Percentiles rank a stretch among this genome's conserved stretches.
Conservation (phyloP, 116 monocot species). For the Cymodocea nodosa region DNA sequence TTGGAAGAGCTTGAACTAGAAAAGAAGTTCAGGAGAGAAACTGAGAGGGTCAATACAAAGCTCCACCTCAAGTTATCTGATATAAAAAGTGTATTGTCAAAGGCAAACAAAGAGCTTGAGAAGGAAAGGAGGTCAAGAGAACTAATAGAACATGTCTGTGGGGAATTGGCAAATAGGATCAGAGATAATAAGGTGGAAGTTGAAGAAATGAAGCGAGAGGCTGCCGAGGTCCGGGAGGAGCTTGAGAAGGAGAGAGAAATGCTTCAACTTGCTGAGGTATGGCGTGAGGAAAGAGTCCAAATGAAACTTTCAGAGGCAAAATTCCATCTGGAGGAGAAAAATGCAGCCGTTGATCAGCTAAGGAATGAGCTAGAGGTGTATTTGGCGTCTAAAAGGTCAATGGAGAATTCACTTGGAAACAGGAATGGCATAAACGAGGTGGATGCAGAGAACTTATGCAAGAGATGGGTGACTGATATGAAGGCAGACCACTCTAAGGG, state of each 20-base stretch:
- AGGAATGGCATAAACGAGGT: constrained; percentile 3
- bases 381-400: constrained; percentile 24
- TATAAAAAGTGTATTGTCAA: constrained; percentile 20
- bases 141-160: constrained; percentile 50
- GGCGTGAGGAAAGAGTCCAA: constrained; percentile 75
- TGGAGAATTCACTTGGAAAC: neutral
- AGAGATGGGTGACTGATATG: neutral
- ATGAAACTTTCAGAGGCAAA: constrained; percentile 79
- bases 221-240: constrained; percentile 47
- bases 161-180: constrained; percentile 45
- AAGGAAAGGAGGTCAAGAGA: constrained; percentile 58
- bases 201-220: constrained; percentile 50
- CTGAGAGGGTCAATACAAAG: constrained; percentile 51
- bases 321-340: constrained; percentile 74
- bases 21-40: constrained; percentile 42
- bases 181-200: constrained; percentile 59
- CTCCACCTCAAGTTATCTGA: constrained; percentile 31
- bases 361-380: constrained; percentile 59
- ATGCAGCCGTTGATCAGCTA: constrained; percentile 50
- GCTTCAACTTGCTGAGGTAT: constrained; percentile 76
- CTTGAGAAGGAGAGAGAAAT: constrained; percentile 73
- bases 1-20: constrained; percentile 41
- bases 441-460: neutral
- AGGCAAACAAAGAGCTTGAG: constrained; percentile 31
- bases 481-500: neutral